phyloP scores from a whole-genome alignment of 2,329 filamentous ascomycete genomes.

The Lachnellula subtilissima region DNA sequence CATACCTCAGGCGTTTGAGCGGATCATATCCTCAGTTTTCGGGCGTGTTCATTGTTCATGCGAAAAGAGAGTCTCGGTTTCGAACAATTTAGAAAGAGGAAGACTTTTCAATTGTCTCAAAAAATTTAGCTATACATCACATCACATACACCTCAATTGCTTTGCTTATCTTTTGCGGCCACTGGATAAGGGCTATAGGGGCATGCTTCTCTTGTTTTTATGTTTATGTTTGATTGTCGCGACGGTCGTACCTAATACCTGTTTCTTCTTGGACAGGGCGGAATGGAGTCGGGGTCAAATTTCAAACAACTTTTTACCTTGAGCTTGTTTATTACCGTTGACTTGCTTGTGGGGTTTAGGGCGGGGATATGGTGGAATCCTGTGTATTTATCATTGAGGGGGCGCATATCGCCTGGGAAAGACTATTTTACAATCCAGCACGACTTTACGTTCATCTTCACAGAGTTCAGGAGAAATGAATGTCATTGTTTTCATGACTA shows the following conservation, averaged over 20 bases:
- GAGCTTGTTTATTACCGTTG: slow-evolving; percentile 21
- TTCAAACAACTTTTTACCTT: slow-evolving; percentile 18
- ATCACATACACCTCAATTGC: slow-evolving; percentile 24
- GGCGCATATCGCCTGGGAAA: slow-evolving; percentile 16
- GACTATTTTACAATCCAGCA: slow-evolving; percentile 23
- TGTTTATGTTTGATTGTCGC: slow-evolving; percentile 25
- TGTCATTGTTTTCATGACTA: not conserved
- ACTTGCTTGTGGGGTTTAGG: slow-evolving; percentile 8
- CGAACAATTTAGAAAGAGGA: slow-evolving; percentile 24
- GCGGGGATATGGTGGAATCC: slow-evolving; percentile 22
- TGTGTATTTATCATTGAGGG: slow-evolving; percentile 30
- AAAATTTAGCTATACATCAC: slow-evolving; percentile 18
- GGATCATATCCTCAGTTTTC: slow-evolving; percentile 29
- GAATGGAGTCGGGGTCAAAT: slow-evolving; percentile 24
- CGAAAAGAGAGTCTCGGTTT: slow-evolving; percentile 28
- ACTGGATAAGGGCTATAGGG: slow-evolving; percentile 23
- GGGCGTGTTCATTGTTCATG: slow-evolving; percentile 28
- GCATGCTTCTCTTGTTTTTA: slow-evolving; percentile 22
- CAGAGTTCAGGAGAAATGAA: not conserved
- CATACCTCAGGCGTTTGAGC: slow-evolving; percentile 31
- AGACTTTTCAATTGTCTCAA: slow-evolving; percentile 17
- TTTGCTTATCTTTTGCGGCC: slow-evolving; percentile 6
- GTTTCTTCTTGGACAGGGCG: slow-evolving; percentile 19
- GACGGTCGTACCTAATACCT: slow-evolving; percentile 28
- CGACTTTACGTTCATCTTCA: slow-evolving; percentile 18